These are phyloP conservation scores for Yamadazyma spencermartinsiae DNA, from an alignment of 1,139 yeast species.

Conservation along the genomic window DNA sequence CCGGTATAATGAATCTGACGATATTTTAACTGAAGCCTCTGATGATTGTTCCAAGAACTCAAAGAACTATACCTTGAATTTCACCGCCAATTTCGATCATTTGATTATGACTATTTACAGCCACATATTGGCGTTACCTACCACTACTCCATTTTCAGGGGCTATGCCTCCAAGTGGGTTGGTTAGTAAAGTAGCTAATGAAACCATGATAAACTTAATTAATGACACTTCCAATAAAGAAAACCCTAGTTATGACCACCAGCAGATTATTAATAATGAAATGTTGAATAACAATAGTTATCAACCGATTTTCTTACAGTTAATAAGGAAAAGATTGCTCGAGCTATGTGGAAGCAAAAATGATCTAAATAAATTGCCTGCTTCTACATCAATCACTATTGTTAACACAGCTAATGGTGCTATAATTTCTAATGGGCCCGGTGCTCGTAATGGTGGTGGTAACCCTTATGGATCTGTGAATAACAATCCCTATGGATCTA, in stretches of 20 bases:
- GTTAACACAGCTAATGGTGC: conserved; percentile 7
- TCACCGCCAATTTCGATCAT: conserved; percentile 40
- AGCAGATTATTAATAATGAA: conserved; percentile 34
- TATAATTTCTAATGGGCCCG: not conserved
- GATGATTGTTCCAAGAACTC: conserved; percentile 30
- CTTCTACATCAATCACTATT: conserved; percentile 28
- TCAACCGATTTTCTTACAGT: conserved; percentile 45
- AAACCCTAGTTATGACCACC: conserved; percentile 34
- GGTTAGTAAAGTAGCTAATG: conserved; percentile 45
- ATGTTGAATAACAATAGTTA: conserved; percentile 32
- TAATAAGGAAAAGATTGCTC: conserved; percentile 42
- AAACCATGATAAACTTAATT: conserved; percentile 35
- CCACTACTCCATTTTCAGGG: conserved; percentile 50
- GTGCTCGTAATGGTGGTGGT: not conserved
- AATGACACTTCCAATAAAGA: conserved; percentile 18
- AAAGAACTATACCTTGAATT: conserved; percentile 35
- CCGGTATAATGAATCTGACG: conserved; percentile 43
- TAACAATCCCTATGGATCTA: conserved; percentile 11
- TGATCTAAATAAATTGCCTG: conserved; percentile 22
- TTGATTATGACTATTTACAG: conserved; percentile 37
- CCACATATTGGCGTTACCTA: conserved; percentile 40
- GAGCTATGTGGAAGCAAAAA: conserved; percentile 38
- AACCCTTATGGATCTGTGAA: conserved; percentile 3
- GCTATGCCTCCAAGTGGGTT: conserved; percentile 46
- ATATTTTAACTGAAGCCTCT: conserved; percentile 42